phyloP scores from a whole-genome alignment of 805 yeast genomes.

The Gaillardinia entomophila region DNA sequence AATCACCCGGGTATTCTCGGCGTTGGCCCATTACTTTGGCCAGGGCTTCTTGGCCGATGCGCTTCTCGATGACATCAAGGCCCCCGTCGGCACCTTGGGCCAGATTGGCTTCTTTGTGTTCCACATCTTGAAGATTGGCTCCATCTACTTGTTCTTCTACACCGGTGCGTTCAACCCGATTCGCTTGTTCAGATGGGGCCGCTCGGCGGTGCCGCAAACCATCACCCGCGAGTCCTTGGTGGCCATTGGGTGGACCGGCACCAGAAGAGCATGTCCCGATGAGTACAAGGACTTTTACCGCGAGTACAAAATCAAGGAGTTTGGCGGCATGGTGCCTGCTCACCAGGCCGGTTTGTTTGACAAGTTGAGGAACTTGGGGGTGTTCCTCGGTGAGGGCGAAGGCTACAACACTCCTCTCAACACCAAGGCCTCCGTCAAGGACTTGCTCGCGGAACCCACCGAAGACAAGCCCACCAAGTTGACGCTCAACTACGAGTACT shows the following conservation, averaged over 20 bases:
- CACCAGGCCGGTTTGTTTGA: constrained; percentile 66
- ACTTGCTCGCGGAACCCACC: constrained; percentile 22
- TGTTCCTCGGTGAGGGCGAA: constrained; percentile 67
- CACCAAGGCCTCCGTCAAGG: constrained; percentile 30
- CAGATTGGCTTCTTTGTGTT: constrained; percentile 67
- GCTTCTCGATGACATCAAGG: constrained; percentile 44
- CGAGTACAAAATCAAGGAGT: constrained; percentile 53
- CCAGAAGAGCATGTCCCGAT: constrained; percentile 63
- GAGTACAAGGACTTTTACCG: constrained; percentile 70
- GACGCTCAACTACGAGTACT: constrained; percentile 50
- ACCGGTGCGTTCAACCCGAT: constrained; percentile 77
- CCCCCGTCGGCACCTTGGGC: constrained; percentile 34
- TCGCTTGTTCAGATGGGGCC: constrained; percentile 26
- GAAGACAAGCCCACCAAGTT: constrained; percentile 38
- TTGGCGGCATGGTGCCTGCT: constrained; percentile 75
- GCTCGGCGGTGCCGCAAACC: constrained; percentile 21
- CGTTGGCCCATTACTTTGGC: constrained; percentile 27
- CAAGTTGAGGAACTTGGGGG: constrained; percentile 53
- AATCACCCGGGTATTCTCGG: constrained; percentile 21
- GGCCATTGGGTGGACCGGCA: constrained; percentile 91
- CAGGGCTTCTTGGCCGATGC: constrained; percentile 38
- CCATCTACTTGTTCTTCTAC: constrained; percentile 54
- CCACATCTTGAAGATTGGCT: constrained; percentile 58
- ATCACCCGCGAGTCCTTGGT: constrained; percentile 51
- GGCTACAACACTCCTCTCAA: constrained; percentile 65